Percentiles rank a stretch among this genome's conserved stretches.
These are phyloP conservation scores for Yarrowia hollandica DNA, from an alignment of 805 yeast genomes.

Conservation along the genomic window DNA sequence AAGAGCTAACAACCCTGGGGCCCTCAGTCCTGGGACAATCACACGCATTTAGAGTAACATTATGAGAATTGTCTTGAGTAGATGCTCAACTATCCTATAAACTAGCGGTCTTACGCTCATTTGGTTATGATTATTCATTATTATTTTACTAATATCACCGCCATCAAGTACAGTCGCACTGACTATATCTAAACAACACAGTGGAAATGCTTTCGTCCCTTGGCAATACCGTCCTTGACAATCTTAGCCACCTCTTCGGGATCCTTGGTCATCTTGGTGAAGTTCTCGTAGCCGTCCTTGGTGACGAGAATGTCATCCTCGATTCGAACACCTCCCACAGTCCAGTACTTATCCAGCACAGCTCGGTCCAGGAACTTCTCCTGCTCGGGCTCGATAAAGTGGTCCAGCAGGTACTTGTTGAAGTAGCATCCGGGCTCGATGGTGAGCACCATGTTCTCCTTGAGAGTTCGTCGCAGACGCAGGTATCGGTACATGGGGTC, in stretches of 20 bases:
- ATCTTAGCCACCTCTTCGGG: constrained; percentile 78
- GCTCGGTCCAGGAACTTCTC: constrained; percentile 64
- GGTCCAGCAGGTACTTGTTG: constrained; percentile 74
- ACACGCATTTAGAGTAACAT: constrained; percentile 5
- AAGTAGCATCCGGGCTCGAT: constrained; percentile 96
- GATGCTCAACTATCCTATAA: too few relatives aligned
- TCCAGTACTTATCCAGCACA: constrained; percentile 73
- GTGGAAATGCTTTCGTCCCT: constrained; percentile 67
- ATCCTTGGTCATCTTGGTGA: constrained; percentile 82
- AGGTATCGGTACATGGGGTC: constrained; percentile 74
- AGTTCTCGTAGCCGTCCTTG: constrained; percentile 70
- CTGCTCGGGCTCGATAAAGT: constrained; percentile 49
- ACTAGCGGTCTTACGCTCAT: too few relatives aligned
- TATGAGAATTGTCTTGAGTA: too few relatives aligned
- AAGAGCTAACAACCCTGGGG: too few relatives aligned
- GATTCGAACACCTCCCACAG: constrained; percentile 95
- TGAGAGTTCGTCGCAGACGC: constrained; percentile 72
- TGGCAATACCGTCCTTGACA: constrained; percentile 64
- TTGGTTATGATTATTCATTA: too few relatives aligned
- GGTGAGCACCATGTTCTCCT: constrained; percentile 81
- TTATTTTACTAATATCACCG: too few relatives aligned
- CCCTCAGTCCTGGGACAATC: too few relatives aligned
- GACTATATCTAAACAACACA: constrained; percentile 41
- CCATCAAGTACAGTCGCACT: too few relatives aligned
- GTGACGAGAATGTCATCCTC: constrained; percentile 91